Evolutionary conservation across 768 basidiomycete genomes (phyloP), one percentile per base, ranked within the genome.

Genomic region (Thelephora ganbajun): DNA sequence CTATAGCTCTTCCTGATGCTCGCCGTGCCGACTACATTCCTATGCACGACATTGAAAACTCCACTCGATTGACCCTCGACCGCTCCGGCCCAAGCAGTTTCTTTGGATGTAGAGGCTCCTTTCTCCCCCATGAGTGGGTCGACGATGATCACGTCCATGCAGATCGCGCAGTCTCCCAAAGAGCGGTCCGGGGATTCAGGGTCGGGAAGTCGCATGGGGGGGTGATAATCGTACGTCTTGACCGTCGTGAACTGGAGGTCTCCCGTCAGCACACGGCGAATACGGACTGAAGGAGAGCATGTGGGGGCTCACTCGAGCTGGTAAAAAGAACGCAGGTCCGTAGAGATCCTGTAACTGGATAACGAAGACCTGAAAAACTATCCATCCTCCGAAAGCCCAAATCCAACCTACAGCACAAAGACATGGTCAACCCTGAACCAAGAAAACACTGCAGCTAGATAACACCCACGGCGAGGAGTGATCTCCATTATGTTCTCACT

Each of bases 151-250:
- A 78, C 73, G 49, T 94, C 91, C 88, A 94, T 92, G 57, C 91
- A 94, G 46, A 96, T 93, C 5, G 88, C 77, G 56, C 91, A 96
- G 58, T 93, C 88, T 6, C 86, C 89, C 13, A 89, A 65, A 2
- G 82, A 74, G 53, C 81, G 77, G 41, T 82, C 81, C 1, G 81
- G 79, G 2, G 83, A 72, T 59, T 91, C 88, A 0, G 82, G 60
- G 57, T 90, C 85, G 0, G 80, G 70, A 1, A 74, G 53, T 0
- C 86, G 82, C 35, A 94, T 65, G 2, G 72, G 68, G 6, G 89
- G 91, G 60, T 93, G 91, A 56, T 94, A 96, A 59, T 94, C 76
- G 64, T 93, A 88, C 14, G 69, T 63, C 54, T 82, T 76, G 5
- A 69, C 63, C 16, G 69, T 67, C 2, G 73, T 68, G 51, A 76